A percentile compares a stretch with the other conserved stretches of the same genome.
phyloP scores from a whole-genome alignment of 1,139 yeast genomes.

The Kodamaea arcana region DNA sequence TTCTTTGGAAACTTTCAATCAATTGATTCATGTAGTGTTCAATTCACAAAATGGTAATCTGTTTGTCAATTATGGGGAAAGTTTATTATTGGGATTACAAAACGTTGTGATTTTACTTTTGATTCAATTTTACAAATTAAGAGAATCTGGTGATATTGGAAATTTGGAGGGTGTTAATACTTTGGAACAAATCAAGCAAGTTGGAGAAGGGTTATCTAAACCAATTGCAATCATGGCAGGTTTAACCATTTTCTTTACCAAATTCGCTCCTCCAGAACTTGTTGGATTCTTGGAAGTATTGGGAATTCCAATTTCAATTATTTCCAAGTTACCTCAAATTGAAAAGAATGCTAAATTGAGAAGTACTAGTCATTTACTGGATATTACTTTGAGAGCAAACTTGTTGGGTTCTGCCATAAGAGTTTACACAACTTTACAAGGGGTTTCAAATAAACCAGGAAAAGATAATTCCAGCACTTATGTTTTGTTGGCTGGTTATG shows the following conservation, averaged over 20 bases:
- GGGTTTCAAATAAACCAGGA: conserved; percentile 7
- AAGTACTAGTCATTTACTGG: conserved; percentile 53
- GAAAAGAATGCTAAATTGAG: conserved; percentile 40
- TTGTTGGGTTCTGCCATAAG: conserved; percentile 53
- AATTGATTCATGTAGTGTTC: conserved; percentile 40
- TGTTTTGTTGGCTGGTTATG: conserved; percentile 24
- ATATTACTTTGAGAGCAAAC: conserved; percentile 52
- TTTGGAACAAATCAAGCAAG: conserved; percentile 14
- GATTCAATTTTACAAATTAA: conserved; percentile 32
- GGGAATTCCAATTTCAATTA: conserved; percentile 51
- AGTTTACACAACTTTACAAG: conserved; percentile 52
- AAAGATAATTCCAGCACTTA: conserved; percentile 10
- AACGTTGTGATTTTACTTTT: conserved; percentile 36
- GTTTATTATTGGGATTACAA: conserved; percentile 38
- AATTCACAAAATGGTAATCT: conserved; percentile 33
- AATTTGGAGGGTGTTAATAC: conserved; percentile 9
- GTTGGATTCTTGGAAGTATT: conserved; percentile 41
- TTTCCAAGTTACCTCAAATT: conserved; percentile 58
- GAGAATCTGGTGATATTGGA: conserved; percentile 18
- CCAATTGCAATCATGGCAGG: conserved; percentile 30
- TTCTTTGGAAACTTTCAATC: conserved; percentile 35
- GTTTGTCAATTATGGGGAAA: conserved; percentile 43
- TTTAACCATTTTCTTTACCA: conserved; percentile 25
- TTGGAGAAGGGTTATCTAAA: conserved; percentile 9
- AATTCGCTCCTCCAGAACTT: conserved; percentile 29